Base-by-base conservation (phyloP, 306 rosid species). In the Begonia masoniana region DNA sequence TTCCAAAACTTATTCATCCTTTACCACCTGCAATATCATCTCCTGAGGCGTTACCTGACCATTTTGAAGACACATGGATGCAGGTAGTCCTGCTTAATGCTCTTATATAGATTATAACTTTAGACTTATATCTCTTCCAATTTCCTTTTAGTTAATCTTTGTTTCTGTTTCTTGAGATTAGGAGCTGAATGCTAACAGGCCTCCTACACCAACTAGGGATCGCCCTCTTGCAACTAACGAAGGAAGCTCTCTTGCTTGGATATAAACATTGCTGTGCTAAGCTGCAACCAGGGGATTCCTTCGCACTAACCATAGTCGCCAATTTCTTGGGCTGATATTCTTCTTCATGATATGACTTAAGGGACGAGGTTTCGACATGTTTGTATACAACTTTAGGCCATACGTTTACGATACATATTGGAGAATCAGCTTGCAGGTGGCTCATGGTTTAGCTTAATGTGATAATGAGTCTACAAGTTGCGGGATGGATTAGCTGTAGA, bases 31-130 rank as follows among this genome's bases (percentile, higher is more conserved):
- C 99, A 60, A 68, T 85, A 39, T 78, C 94, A 24, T 91, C 99
- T 15, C 99, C 99, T 39, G 96, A 86, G 64, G 55, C 88, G 4
- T 85, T 94, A 13, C 99, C 94, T 4, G 99, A 91, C 58, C 94
- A 91, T 63, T 77, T 83, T 69, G 99, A 91, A 77, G 99, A 91
- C 74, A 91, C 99, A 42, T 91, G 99, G 99, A 91, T 91, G 99
- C 99, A 91, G 99, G 99, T 91, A 49, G 68, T 59, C 66, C 51
- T 3, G 52, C 42, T 50, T 10, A 50, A 2, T 45, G n/a, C 15
- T 45, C 15, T 45, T 60, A 14, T 61, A 7, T 21, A n/a, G 17
- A 31, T 31, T 7, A 5, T 31, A 4, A 31, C 9, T 31, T 31
- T 31, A 31, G 39, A 31, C 39, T 7, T 0, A 31, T 31, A 4